Base-by-base conservation (phyloP, 1,284 basidiomycete genomes). In the Ustilago loliicola region DNA sequence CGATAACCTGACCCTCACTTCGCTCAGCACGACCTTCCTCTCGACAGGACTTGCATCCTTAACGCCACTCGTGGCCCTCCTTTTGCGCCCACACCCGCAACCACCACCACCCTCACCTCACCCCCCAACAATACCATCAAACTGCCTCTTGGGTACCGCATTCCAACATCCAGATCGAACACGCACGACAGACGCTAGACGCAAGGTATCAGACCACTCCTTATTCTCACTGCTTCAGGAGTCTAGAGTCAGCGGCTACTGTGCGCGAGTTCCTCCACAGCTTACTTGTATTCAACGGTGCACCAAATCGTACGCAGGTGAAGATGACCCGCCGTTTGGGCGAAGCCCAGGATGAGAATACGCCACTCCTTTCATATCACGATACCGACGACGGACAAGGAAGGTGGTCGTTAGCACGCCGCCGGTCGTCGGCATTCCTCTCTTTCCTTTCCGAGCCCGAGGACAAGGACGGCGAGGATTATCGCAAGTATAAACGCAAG, bases 391-490 rank as follows among this genome's bases (percentile, higher is more conserved):
- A 60, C 13, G 66, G 56, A n/a, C 50, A 66, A n/a, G 55, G 59
- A 38, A 48, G 59, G 19, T 69, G 67, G 67, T 70, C 64, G 3
- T 8, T 68, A 32, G 68, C 69, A 50, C 61, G 66, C 3, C 69
- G 66, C 19, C 54, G 74, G 42, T 77, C 74, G 42, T 77, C 69
- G 1, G 74, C 65, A 45, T 69, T 77, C 30, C 67, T 68, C 17
- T 77, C 74, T 1, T 72, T 77, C 45, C 56, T 77, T 5, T 72
- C 74, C 32, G 62, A 72, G 48, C 74, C 69, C 13, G 74, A 72
- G 8, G 69, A 66, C 60, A 65, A 59, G 42, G 55, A 66, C 5
- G 63, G 66, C 56, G 66, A 68, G 17, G 69, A 68, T 25, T 72
- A 65, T 19, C 54, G 15, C 29, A 50, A 68, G 11, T 66, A 56